Evolutionary conservation across 163 green algal species (phyloP), one percentile per base, ranked within the genome.

Genomic region (Scenedesmus sp.): DNA sequence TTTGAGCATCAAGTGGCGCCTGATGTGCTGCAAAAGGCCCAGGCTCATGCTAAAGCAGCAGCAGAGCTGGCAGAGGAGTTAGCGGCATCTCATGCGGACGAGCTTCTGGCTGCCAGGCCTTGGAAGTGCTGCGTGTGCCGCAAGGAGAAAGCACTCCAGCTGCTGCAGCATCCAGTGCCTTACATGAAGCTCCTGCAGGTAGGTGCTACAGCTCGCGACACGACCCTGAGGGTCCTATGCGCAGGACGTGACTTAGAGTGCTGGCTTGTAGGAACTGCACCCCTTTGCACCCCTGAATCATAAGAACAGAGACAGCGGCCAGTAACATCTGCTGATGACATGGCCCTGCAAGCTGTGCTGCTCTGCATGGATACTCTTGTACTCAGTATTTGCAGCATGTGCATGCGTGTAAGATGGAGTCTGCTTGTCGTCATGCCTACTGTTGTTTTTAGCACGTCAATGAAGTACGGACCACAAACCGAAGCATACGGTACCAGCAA

Each of bases 161-260:
- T 85, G 77, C 46, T 85, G 8, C 77, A 85, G 46, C 77, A 85
- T 9, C 77, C 77, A 57, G 77, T 85, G 77, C 77, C 77, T n/a
- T 85, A 85, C 77, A 62, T 85, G 77, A 59, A 59, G 70, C 70
- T 79, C 23, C 23, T 79, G 70, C 70, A 79, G 46, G 70, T 79
- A 79, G 70, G 70, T 79, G 23, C 70, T 52, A 23, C 5, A 79
- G 5, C 23, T 5, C 34, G 34, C 34, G 34, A 46, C 34, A 46
- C 34, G 66, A 18, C 66, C 16, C 18, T 34, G 16, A 16, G 7
- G 16, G 5, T 3, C 66, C 34, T 46, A 46, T 46, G 34, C 34
- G 34, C 34, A 46, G 34, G 34, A 46, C 34, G 34, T 46, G 34
- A 46, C 34, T 46, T 46, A 46, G 34, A 46, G 34, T 46, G 34